phyloP scores from a whole-genome alignment of 2,329 filamentous ascomycete species.

The Rugonectria rugulosa region DNA sequence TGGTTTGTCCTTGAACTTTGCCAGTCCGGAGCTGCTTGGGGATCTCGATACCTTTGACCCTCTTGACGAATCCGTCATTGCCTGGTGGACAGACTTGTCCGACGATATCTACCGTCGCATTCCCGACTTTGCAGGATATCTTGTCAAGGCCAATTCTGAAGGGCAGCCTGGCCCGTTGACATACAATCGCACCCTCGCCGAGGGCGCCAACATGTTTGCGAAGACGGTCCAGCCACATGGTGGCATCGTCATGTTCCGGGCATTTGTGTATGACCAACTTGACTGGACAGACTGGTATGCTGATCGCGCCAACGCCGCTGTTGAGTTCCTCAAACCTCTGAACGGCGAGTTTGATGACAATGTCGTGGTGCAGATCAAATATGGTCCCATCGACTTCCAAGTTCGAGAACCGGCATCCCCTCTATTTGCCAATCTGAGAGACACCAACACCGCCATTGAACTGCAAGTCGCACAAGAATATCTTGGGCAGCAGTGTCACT shows the following conservation, averaged over 20 bases:
- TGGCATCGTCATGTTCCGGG: conserved; percentile 73
- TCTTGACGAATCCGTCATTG: conserved; percentile 64
- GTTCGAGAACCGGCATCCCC: conserved; percentile 73
- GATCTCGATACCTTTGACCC: conserved; percentile 71
- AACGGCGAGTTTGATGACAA: conserved; percentile 74
- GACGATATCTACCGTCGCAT: conserved; percentile 65
- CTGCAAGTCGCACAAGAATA: conserved; percentile 75
- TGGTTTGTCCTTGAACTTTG: conserved; percentile 73
- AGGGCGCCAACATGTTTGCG: conserved; percentile 60
- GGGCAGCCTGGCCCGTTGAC: conserved; percentile 74
- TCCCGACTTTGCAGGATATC: conserved; percentile 73
- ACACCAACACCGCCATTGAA: conserved; percentile 64
- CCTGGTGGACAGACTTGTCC: conserved; percentile 70
- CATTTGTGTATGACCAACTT: conserved; percentile 71
- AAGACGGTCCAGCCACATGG: conserved; percentile 63
- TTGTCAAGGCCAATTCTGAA: conserved; percentile 77
- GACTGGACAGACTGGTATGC: conserved; percentile 62
- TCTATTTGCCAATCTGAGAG: conserved; percentile 61
- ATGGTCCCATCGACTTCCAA: conserved; percentile 78
- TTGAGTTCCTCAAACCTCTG: conserved; percentile 70
- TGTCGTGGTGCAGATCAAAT: conserved; percentile 77
- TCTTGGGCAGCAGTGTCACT: conserved; percentile 72
- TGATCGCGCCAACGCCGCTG: conserved; percentile 74
- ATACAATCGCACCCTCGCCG: conserved; percentile 72
- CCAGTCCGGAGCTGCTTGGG: conserved; percentile 64